These are phyloP conservation scores for Colletotrichum noveboracense DNA, from an alignment of 2,329 filamentous ascomycete species.

Conservation along the genomic window DNA sequence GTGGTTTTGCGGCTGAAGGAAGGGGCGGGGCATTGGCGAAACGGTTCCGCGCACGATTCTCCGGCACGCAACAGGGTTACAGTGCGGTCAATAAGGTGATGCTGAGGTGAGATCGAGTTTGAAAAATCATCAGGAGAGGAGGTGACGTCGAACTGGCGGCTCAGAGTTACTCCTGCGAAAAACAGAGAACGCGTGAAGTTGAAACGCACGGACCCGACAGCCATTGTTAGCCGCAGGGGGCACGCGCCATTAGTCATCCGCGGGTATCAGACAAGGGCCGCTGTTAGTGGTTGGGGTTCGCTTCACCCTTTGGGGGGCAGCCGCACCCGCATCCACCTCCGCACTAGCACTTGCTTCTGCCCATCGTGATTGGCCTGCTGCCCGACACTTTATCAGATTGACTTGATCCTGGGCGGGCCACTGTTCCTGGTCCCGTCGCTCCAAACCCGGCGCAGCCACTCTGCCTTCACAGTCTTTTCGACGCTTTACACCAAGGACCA, in stretches of 20 bases:
- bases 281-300: not conserved
- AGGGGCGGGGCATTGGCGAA: constrained; percentile 24
- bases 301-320: constrained; percentile 4
- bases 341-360: not conserved
- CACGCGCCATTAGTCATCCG: constrained; percentile 22
- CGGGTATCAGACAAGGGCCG: not conserved
- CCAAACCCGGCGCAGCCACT: not conserved
- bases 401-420: constrained; percentile 9
- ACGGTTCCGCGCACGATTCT: constrained; percentile 18
- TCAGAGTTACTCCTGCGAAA: constrained; percentile 35
- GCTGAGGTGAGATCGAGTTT: constrained; percentile 11
- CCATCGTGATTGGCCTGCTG: not conserved
- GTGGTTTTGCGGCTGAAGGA: constrained; percentile 21
- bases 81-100: constrained; percentile 16
- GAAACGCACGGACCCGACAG: constrained; percentile 33
- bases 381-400: constrained; percentile 4
- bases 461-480: not conserved
- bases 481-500: not conserved
- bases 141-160: constrained; percentile 38
- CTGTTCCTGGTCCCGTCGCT: not conserved
- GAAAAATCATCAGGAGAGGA: constrained; percentile 29
- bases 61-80: constrained; percentile 22
- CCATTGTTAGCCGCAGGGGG: constrained; percentile 19
- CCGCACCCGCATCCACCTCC: constrained; percentile 14
- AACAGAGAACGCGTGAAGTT: constrained; percentile 48